These are phyloP conservation scores for Anthracocystis panici-leucophaei DNA, from an alignment of 1,284 basidiomycete genomes.

Conservation along the genomic window DNA sequence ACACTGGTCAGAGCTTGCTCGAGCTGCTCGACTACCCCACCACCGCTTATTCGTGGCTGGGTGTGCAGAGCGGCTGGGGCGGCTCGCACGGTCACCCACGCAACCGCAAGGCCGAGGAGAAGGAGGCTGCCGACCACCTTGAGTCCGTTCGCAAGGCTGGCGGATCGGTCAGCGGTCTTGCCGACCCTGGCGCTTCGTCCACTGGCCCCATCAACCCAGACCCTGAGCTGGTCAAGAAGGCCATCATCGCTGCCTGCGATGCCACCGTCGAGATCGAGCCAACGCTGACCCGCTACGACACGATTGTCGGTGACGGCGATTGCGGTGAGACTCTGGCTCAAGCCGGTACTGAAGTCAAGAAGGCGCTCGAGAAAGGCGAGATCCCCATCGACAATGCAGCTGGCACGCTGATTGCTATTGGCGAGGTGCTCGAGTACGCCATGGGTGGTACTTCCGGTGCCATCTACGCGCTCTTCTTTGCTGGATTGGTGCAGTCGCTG, in stretches of 20 bases:
- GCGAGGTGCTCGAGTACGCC: constrained; percentile 65
- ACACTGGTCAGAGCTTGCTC: constrained; percentile 69
- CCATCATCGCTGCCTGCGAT: constrained; percentile 68
- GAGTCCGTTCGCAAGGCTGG: constrained; percentile 56
- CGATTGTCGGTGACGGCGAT: constrained; percentile 70
- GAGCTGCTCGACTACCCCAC: constrained; percentile 72
- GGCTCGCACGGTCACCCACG: constrained; percentile 55
- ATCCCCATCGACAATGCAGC: constrained; percentile 62
- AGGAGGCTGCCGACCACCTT: constrained; percentile 62
- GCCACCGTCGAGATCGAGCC: constrained; percentile 71
- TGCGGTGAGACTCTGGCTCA: constrained; percentile 67
- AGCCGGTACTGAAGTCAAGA: constrained; percentile 60
- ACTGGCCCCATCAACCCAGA: constrained; percentile 61
- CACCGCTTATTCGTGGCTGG: constrained; percentile 71
- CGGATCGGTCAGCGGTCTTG: constrained; percentile 60
- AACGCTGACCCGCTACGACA: constrained; percentile 72
- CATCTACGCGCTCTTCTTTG: constrained; percentile 75
- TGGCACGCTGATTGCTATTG: constrained; percentile 63
- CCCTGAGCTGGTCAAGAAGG: constrained; percentile 62
- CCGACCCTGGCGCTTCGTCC: constrained; percentile 48
- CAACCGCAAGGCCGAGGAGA: constrained; percentile 60
- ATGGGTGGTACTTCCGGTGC: constrained; percentile 71
- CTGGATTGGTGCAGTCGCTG: constrained; percentile 69
- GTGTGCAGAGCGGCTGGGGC: constrained; percentile 67
- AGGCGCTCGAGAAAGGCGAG: constrained; percentile 58